Evolutionary conservation across 176 grass and related monocot species (phyloP), one percentile per base, ranked within the genome.

Genomic region (Aegilops umbellulata): DNA sequence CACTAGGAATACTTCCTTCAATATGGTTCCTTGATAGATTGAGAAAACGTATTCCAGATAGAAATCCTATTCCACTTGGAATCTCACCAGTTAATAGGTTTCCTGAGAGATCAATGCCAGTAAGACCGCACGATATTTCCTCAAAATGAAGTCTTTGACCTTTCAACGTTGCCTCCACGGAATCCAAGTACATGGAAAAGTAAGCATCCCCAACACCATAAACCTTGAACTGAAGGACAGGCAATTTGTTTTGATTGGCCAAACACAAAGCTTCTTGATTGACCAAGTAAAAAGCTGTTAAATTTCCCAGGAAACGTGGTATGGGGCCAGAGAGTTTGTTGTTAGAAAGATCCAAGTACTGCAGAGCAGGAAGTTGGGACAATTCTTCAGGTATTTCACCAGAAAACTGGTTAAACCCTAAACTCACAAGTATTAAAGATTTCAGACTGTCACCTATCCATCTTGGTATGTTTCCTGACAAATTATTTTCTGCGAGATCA

Each of bases 11-110:
- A 47, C 61, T 83, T 60, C 80, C 80, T 34, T 22, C 10, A 36
- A 88, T 78, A 1, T 0, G 0, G 9, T 88, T 83, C 2, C 63
- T 69, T 22, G 72, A 83, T 0, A 88, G 12, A 46, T 88, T 88
- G 20, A 87, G 41, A 0, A 0, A 0, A 38, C 2, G 0, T 8
- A 74, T 0, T 27, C 3, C 30, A 16, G n/a, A 39, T 39, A 82
- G 7, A 10, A 4, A 41, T 82, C 78, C 69, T 87, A 82, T 0
- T 82, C 17, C 86, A 35, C 9, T 27, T 2, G 80, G 73, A 60
- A 88, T 83, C 3, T 83, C 86, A 27, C 80, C 80, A 9, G 63
- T 88, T 14, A 88, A 4, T 4, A 7, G 46, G 23, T 88, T 88
- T 32, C 0, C 19, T 13, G 79, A 88, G 0, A 53, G 49, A 6